These are phyloP conservation scores for Plasmodium malariae DNA, from an alignment of 169 alveolate genomes.

Conservation along the genomic window DNA sequence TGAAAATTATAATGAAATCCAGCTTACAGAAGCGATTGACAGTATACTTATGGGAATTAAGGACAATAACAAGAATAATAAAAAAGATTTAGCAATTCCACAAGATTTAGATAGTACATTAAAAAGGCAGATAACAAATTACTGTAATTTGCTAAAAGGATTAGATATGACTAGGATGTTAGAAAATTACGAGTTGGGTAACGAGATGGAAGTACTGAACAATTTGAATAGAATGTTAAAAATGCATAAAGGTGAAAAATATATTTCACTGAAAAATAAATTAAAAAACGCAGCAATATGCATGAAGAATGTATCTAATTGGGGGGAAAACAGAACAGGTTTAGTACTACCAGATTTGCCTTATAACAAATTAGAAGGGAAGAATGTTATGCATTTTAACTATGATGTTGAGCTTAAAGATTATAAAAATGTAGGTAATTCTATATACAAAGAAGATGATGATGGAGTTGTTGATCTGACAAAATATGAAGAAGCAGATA, in stretches of 20 bases:
- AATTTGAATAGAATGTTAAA: background rate
- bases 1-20: conserved; percentile 13
- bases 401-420: background rate
- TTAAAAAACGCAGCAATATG: conserved; percentile 32
- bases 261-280: background rate
- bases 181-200: conserved; percentile 11
- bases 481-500: background rate
- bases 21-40: conserved; percentile 17
- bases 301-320: conserved; percentile 22
- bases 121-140: conserved; percentile 16
- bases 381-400: background rate
- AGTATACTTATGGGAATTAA: conserved; percentile 11
- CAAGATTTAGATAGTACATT: conserved; percentile 18
- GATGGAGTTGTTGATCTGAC: conserved; percentile 39
- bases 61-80: background rate
- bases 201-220: conserved; percentile 23
- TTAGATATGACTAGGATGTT: conserved; percentile 7
- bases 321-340: conserved; percentile 40
- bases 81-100: background rate
- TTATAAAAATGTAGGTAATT: background rate
- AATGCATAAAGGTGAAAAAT: background rate
- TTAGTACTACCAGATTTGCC: conserved; percentile 21
- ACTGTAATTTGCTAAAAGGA: conserved; percentile 39
- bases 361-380: background rate
- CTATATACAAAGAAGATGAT: conserved; percentile 1